Percentiles rank a stretch among this genome's conserved stretches.
phyloP scores from a whole-genome alignment of 768 basidiomycete species.

The Butyriboletus loyo region DNA sequence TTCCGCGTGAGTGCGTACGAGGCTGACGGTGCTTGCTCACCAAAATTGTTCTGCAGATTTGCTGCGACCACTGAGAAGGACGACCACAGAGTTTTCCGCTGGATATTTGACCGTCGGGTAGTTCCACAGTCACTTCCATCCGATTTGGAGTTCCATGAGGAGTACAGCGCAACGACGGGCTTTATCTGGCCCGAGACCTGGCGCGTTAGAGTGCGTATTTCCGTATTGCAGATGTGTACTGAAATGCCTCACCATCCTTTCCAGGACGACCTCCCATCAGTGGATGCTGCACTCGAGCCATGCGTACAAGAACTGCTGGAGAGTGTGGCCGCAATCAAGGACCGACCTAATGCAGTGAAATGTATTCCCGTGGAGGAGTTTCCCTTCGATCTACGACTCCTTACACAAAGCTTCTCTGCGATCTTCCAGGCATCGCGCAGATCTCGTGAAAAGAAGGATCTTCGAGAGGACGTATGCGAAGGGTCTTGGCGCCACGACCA shows the following conservation, averaged over 20 bases:
- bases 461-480: background rate
- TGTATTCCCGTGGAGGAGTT: background rate
- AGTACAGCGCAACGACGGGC: background rate
- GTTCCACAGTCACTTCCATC: conserved; percentile 6
- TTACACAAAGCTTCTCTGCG: conserved; percentile 6
- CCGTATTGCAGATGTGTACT: no score
- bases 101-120: no score
- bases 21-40: background rate
- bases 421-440: conserved; percentile 10
- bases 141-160: conserved; percentile 1
- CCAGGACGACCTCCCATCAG: conserved; percentile 5
- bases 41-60: background rate
- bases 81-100: no score
- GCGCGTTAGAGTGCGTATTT: conserved; percentile 1
- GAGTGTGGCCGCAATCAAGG: background rate
- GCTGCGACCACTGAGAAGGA: no score
- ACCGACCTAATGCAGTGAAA: background rate
- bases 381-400: conserved; percentile 4
- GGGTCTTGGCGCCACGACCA: conserved; percentile 7
- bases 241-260: background rate
- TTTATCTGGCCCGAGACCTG: conserved; percentile 11
- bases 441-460: conserved; percentile 2
- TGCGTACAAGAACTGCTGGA: conserved; percentile 1
- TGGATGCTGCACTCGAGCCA: conserved; percentile 9
- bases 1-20: no score